A percentile compares a stretch with the other conserved stretches of the same genome.
Conservation (phyloP, 2,329 filamentous ascomycete species). For the Alternaria consortialis region DNA sequence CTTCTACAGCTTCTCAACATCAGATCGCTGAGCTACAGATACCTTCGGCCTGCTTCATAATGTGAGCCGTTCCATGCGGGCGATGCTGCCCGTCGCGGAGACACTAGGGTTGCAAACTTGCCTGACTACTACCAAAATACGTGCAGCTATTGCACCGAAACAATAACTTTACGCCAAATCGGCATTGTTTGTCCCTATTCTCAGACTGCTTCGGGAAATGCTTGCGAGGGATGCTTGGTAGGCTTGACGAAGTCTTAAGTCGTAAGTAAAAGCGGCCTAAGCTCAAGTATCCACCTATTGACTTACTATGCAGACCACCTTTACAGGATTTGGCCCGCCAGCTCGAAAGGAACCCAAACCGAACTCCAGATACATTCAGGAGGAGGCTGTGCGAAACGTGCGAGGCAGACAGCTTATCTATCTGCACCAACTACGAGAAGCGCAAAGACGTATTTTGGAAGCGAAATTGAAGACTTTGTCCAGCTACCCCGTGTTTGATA, state of each 20-base stretch:
- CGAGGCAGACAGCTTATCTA: conserved; percentile 5
- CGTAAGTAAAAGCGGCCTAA: conserved; percentile 2
- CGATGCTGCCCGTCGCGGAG: background rate
- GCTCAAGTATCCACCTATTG: background rate
- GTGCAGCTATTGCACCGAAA: background rate
- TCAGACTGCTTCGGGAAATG: conserved; percentile 11
- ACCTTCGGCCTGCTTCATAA: background rate
- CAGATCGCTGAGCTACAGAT: background rate
- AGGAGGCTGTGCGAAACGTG: conserved; percentile 4
- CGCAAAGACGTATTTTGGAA: background rate
- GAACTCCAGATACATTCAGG: background rate
- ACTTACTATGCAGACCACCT: background rate
- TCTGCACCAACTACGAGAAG: background rate
- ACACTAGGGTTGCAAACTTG: background rate
- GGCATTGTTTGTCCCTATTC: background rate
- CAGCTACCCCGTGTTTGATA: background rate
- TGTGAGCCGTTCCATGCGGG: background rate
- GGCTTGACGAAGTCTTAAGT: background rate
- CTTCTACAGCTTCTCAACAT: background rate
- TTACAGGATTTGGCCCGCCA: background rate
- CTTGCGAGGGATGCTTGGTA: conserved; percentile 14
- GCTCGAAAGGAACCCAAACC: background rate
- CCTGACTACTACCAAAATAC: background rate
- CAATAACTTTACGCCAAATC: background rate
- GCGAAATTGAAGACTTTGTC: background rate